Percentiles rank a stretch among this genome's conserved stretches.
Conservation (phyloP, 2,329 filamentous ascomycete species). For the Pleurostoma richardsiae region DNA sequence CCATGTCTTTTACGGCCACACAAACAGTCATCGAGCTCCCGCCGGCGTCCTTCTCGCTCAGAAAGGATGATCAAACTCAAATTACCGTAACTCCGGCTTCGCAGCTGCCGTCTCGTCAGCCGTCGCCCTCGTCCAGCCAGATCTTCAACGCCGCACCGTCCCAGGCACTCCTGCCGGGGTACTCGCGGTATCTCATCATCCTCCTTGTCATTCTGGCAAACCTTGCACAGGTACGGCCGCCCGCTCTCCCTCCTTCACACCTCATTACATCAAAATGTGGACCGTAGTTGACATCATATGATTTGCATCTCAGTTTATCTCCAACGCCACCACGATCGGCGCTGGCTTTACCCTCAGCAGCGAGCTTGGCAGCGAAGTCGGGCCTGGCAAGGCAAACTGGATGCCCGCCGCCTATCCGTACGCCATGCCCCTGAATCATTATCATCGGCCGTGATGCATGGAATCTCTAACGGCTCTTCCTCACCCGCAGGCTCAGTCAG, state of each 20-base stretch:
- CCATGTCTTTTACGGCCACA: no score
- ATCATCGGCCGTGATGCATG: background rate
- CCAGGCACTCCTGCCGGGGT: slow-evolving; percentile 1
- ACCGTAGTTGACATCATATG: fast-evolving
- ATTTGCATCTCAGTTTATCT: slow-evolving; percentile 16
- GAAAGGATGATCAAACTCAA: no score
- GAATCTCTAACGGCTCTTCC: background rate
- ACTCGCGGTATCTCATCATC: slow-evolving; percentile 2
- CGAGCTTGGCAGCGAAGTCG: slow-evolving; percentile 17
- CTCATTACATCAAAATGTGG: background rate
- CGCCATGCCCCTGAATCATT: slow-evolving; percentile 1
- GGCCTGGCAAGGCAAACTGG: slow-evolving; percentile 29
- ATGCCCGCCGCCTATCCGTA: slow-evolving; percentile 31
- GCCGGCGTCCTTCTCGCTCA: no score
- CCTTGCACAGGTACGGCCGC: slow-evolving; percentile 1
- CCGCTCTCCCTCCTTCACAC: no score
- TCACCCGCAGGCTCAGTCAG: slow-evolving; percentile 34
- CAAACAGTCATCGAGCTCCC: no score
- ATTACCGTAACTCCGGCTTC: no score
- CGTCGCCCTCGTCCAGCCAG: background rate
- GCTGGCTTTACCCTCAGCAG: slow-evolving; percentile 20
- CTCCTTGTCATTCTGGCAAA: slow-evolving; percentile 5
- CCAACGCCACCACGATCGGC: slow-evolving; percentile 21
- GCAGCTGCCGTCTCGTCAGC: no score
- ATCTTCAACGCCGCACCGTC: slow-evolving; percentile 2